Evolutionary conservation across 306 rosid species (phyloP).

Genomic region (Ormosia emarginata): DNA sequence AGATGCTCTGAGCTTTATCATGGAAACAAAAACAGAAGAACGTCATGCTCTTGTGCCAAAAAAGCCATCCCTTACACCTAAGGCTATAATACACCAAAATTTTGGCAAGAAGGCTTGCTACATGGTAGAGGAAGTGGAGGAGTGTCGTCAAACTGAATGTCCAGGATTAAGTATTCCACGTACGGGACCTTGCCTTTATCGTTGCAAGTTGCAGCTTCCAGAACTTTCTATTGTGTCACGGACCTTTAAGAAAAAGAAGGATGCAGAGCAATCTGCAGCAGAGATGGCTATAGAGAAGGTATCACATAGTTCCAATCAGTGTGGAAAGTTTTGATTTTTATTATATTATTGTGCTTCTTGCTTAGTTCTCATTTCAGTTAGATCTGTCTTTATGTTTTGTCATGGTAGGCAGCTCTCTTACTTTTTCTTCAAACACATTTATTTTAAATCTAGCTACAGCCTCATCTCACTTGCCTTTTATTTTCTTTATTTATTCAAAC

Average conservation of each 20-base stretch:
- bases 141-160: conserved; percentile 56
- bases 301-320: conserved; percentile 15
- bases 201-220: conserved; percentile 84
- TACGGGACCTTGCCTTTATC: conserved; percentile 60
- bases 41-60: conserved; percentile 14
- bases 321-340: conserved; percentile 9
- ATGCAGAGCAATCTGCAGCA: conserved; percentile 93
- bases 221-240: conserved; percentile 65
- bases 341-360: background rate
- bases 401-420: background rate
- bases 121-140: conserved; percentile 67
- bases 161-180: conserved; percentile 66
- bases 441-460: background rate
- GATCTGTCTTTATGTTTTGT: background rate
- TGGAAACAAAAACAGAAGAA: conserved; percentile 53
- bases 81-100: conserved; percentile 66
- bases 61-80: conserved; percentile 53
- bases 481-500: background rate
- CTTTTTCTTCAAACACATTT: background rate
- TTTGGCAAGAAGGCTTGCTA: conserved; percentile 62
- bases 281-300: conserved; percentile 86
- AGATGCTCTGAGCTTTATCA: conserved; percentile 28
- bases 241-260: conserved; percentile 79
- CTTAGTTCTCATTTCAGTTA: background rate
- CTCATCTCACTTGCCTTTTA: background rate